phyloP scores from a whole-genome alignment of 345 rosid species.

The Alliaria petiolata region DNA sequence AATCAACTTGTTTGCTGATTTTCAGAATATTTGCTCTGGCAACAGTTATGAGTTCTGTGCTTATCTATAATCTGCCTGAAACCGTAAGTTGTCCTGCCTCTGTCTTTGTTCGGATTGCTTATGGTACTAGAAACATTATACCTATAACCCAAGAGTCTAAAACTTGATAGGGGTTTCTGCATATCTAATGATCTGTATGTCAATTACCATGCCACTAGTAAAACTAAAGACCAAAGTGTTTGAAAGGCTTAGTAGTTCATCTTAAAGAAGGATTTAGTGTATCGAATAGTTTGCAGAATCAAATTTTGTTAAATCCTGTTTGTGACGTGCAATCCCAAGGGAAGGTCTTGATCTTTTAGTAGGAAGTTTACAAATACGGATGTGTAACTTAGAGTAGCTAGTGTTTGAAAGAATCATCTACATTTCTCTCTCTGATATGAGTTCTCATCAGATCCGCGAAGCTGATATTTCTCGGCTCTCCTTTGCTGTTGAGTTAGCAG shows the following conservation, averaged over 20 bases:
- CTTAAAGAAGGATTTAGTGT: no score
- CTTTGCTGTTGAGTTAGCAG: conserved; percentile 99
- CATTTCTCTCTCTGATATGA: conserved; percentile 16
- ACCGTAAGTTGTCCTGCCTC: conserved; percentile 58
- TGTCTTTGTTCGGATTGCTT: conserved; percentile 1
- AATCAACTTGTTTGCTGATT: background rate
- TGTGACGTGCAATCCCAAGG: no score
- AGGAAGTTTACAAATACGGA: background rate
- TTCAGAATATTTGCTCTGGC: conserved; percentile 98
- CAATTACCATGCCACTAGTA: background rate
- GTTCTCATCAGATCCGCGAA: conserved; percentile 73
- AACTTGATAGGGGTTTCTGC: background rate
- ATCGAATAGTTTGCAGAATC: background rate
- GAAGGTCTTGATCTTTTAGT: no score
- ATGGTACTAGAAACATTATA: background rate
- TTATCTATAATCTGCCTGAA: conserved; percentile 93
- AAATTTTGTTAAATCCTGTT: background rate
- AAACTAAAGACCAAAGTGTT: background rate
- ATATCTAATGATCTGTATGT: background rate
- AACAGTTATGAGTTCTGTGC: conserved; percentile 96
- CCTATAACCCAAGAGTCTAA: background rate
- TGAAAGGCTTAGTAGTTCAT: no score
- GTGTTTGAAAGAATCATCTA: background rate
- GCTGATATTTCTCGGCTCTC: conserved; percentile 98
- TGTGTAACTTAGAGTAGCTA: background rate